Evolutionary conservation across 2,329 filamentous ascomycete genomes (phyloP).

Genomic region (Penicillium sp.): DNA sequence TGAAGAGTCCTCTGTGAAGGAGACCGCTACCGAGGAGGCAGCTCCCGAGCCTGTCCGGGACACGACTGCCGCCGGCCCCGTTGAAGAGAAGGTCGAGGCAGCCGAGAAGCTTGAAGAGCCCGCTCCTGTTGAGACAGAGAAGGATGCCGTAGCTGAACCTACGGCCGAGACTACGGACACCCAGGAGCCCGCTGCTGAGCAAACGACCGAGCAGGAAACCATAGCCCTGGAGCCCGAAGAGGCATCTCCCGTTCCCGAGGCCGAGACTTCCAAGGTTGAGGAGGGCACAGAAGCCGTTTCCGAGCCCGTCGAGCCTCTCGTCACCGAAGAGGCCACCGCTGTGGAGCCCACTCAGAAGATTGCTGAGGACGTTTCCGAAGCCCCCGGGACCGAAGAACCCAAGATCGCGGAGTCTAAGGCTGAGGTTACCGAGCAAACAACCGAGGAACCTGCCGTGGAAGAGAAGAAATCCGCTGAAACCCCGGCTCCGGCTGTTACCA

Average conservation of each 20-base stretch:
- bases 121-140: slow-evolving; percentile 18
- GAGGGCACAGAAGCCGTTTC: slow-evolving; percentile 44
- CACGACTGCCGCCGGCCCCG: neutral
- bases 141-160: slow-evolving; percentile 17
- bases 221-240: slow-evolving; percentile 28
- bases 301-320: slow-evolving; percentile 16
- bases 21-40: neutral
- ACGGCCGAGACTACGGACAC: slow-evolving; percentile 3
- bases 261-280: slow-evolving; percentile 75
- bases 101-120: neutral
- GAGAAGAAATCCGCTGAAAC: neutral
- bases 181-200: slow-evolving; percentile 18
- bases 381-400: slow-evolving; percentile 32
- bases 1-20: neutral
- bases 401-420: slow-evolving; percentile 44
- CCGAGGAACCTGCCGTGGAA: slow-evolving; percentile 38
- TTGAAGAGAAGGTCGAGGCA: neutral
- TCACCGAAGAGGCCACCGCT: slow-evolving; percentile 9
- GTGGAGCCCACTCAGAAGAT: neutral
- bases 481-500: slow-evolving; percentile 23
- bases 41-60: slow-evolving; percentile 1
- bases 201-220: neutral
- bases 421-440: slow-evolving; percentile 1
- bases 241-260: slow-evolving; percentile 58
- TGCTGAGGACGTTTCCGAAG: slow-evolving; percentile 3